Evolutionary conservation across 106 monocot genomes (phyloP), one percentile per base, ranked within the genome.

Genomic region (Dendrobium chrysotoxum): DNA sequence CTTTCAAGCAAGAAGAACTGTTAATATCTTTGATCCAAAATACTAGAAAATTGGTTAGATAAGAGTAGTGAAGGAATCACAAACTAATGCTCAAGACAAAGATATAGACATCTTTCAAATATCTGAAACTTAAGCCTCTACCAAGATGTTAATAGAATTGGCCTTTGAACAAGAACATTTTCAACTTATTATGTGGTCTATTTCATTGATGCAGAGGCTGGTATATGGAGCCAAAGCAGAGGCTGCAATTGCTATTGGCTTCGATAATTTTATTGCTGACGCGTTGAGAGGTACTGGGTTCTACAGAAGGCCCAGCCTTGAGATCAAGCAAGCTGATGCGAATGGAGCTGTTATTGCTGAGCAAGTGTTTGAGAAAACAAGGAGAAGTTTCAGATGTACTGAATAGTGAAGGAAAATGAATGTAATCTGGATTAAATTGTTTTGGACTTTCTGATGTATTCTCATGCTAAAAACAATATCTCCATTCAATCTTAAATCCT

Each of bases 221-320:
- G 92, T 92, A 1, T 95, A 95, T 79, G 92, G 92, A 82, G 95
- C 92, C 8, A 83, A 92, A 79, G 95, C 95, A 35, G 95, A 95
- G 77, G 95, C 95, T 28, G 95, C 95, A 13, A 95, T 95, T 13
- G 92, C 95, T 15, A 95, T 95, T 75, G 95, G 95, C 7, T 95
- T 92, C 50, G 95, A 95, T 78, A 89, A 95, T 68, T 95, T 95
- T 76, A 95, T 95, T 39, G 95, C 92, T 0, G 92, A 92, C 76
- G 95, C 95, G 23, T 55, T 95, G 18, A 81, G 92, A 53, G 95
- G 95, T 28, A 95, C 95, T 23, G 89, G 78, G 9, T 80, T 80
- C 74, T 95, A 95, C 76, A 92, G 92, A 78, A 95, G 92, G 77
- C 83, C 95, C 47, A 72, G 88, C 17, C 4, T 95, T 74, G 92